Base-by-base conservation (phyloP, 176 grass and related monocot genomes). In the Oryza meridionalis region DNA sequence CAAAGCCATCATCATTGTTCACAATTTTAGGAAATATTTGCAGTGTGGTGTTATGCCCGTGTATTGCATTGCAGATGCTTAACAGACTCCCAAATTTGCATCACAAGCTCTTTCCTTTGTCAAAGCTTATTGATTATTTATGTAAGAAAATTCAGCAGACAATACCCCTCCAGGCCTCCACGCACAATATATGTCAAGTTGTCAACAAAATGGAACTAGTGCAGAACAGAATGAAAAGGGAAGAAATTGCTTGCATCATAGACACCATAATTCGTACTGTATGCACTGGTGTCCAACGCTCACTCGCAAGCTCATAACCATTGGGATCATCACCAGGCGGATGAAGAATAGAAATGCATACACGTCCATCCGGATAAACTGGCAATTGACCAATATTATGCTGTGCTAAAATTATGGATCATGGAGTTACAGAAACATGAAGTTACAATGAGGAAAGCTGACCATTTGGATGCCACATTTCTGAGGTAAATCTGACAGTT, bases 401-500 rank as follows among this genome's bases (percentile, higher is more conserved):
- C 50, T 72, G 46, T 73, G 31, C 80, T 47, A 77, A 17, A 68
- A 43, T 64, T 21, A 33, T 58, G 42, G 24, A 80, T 69, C 16
- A 45, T 55, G 42, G 21, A 72, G 81, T 9, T 73, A 81, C 72
- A 81, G 29, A 65, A 87, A 75, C 61, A 51, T 33, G 5, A 83
- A 59, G 65, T 40, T 45, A 29, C 38, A n/a, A 3, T 38, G 22
- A 74, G 24, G 64, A 84, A 59, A 79, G n/a, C 81, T 69, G 46
- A 99, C 97, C 97, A 92, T 99, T 99, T 50, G 97, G 97, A 84
- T 99, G 97, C 97, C 97, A 99, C 97, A 99, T 99, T 89, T 99
- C 90, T 77, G 97, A 99, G 11, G 93, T 94, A 82, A 99, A 99
- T 88, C 97, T 90, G 17, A 99, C 93, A 72, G 97, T 69, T 43